These are phyloP conservation scores for Selaginella tamariscina DNA, from an alignment of 75 land plant genomes.

Conservation along the genomic window DNA sequence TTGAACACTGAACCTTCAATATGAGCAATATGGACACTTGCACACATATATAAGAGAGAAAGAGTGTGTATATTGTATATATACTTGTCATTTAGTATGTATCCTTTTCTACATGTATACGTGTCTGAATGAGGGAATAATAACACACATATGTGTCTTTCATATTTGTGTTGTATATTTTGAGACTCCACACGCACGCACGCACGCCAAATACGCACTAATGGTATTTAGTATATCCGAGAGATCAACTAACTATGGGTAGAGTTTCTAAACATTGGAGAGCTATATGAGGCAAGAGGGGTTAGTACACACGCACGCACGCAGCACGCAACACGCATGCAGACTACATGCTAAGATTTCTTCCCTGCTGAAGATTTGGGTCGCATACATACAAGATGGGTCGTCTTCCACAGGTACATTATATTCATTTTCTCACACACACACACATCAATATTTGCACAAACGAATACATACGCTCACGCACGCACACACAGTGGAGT, in stretches of 20 bases:
- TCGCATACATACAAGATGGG: slow-evolving; percentile 21
- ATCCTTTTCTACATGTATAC: no score
- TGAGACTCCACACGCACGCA: neutral
- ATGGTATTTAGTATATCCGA: neutral
- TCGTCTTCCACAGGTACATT: slow-evolving; percentile 29
- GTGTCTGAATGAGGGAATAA: neutral
- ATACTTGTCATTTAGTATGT: no score
- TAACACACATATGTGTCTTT: slow-evolving; percentile 17
- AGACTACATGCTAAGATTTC: neutral
- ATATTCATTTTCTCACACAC: no score
- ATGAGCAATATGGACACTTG: slow-evolving; percentile 21
- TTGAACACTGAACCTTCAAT: slow-evolving; percentile 17
- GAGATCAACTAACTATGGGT: slow-evolving; percentile 9
- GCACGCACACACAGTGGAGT: no score
- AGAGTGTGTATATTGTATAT: no score
- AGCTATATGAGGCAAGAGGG: slow-evolving; percentile 20
- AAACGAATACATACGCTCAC: no score
- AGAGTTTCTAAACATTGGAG: slow-evolving; percentile 13
- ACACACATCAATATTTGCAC: no score
- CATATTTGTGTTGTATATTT: no score
- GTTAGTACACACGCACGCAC: no score
- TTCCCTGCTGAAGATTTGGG: slow-evolving; percentile 14
- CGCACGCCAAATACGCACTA: neutral
- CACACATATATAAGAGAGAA: no score
- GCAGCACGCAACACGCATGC: no score